Percentiles rank a stretch among this genome's conserved stretches.
Evolutionary conservation across 2,329 filamentous ascomycete genomes (phyloP).

Genomic region (Fusarium neocosmosporiellum): DNA sequence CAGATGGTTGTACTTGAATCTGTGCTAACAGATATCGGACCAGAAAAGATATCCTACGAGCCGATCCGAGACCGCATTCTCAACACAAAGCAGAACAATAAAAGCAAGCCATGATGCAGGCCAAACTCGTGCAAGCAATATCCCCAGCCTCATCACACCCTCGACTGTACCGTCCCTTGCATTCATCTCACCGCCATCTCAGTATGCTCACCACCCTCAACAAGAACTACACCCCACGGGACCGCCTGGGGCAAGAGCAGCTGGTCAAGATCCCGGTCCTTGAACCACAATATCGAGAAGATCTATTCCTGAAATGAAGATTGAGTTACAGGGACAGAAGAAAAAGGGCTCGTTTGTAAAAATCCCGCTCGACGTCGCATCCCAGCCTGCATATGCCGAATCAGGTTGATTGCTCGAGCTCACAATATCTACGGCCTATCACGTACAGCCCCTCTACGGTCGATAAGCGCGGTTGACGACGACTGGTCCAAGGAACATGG

Average conservation of each 20-base stretch:
- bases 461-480: conserved; percentile 4
- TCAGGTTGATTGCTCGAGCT: conserved; percentile 7
- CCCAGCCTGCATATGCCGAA: conserved; percentile 1
- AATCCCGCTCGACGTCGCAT: conserved; percentile 2
- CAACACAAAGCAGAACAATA: background rate
- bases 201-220: background rate
- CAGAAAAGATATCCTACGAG: background rate
- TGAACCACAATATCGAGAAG: conserved; percentile 5
- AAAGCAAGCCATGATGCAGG: background rate
- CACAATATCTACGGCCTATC: conserved; percentile 33
- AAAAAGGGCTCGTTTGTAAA: background rate
- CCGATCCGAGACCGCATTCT: background rate
- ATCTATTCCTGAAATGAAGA: conserved; percentile 13
- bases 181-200: conserved; percentile 25
- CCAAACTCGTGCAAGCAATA: background rate
- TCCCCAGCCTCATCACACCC: background rate
- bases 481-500: background rate
- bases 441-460: conserved; percentile 21
- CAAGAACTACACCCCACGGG: conserved; percentile 2
- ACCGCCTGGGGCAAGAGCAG: background rate
- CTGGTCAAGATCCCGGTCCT: background rate
- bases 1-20: background rate
- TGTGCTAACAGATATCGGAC: background rate
- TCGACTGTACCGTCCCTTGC: conserved; percentile 12
- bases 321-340: background rate